Conservation (phyloP, 352 stramenopile species). For the Hyaloperonospora arabidopsidis region DNA sequence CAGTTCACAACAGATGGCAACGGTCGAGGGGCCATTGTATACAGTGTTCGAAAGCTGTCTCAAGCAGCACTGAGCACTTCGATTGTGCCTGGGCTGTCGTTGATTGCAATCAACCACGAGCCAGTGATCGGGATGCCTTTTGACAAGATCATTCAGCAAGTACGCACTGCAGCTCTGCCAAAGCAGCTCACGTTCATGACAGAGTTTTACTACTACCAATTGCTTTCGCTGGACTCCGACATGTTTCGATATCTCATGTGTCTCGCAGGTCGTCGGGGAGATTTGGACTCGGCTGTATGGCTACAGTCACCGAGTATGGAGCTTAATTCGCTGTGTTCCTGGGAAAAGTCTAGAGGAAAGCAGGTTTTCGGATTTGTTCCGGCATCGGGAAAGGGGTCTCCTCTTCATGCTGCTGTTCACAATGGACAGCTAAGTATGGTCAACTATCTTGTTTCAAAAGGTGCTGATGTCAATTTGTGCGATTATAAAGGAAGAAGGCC, state of each 20-base stretch:
- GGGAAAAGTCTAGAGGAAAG: slow-evolving; percentile 62
- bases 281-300: slow-evolving; percentile 61
- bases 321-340: slow-evolving; percentile 58
- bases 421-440: slow-evolving; percentile 57
- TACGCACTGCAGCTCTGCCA: slow-evolving; percentile 55
- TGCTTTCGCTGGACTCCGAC: slow-evolving; percentile 61
- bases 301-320: slow-evolving; percentile 45
- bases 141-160: slow-evolving; percentile 55
- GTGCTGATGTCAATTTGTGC: slow-evolving; percentile 45
- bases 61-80: slow-evolving; percentile 67
- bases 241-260: slow-evolving; percentile 80
- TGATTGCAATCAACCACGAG: slow-evolving; percentile 80
- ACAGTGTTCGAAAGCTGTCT: slow-evolving; percentile 69
- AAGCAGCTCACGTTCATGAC: slow-evolving; percentile 81
- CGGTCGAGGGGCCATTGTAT: slow-evolving; percentile 63
- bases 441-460: slow-evolving; percentile 47
- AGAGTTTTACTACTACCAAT: slow-evolving; percentile 81
- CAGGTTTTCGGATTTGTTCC: slow-evolving; percentile 66
- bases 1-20: slow-evolving; percentile 77
- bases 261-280: slow-evolving; percentile 55
- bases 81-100: slow-evolving; percentile 59
- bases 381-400: slow-evolving; percentile 39
- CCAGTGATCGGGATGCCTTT: slow-evolving; percentile 75
- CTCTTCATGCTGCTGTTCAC: slow-evolving; percentile 57
- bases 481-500: slow-evolving; percentile 54